Evolutionary conservation across 805 yeast genomes (phyloP), one percentile per base, ranked within the genome.

Genomic region (Babjeviella inositovora): DNA sequence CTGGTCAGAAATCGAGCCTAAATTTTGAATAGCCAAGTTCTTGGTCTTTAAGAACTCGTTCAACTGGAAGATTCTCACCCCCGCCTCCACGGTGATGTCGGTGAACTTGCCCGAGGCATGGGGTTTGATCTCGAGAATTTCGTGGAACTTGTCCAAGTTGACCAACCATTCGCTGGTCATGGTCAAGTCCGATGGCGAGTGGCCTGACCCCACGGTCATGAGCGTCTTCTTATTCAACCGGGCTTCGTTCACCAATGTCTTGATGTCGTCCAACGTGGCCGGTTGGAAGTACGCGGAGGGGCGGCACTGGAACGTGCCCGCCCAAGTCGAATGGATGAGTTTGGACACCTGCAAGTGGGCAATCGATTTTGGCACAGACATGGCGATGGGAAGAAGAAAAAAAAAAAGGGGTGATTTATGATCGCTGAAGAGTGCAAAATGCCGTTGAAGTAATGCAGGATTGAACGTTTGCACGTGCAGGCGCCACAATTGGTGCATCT

Each of bases 21-120:
- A 54, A 38, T 79, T 87, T 47, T 87, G 97, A 28, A 87, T 55
- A 5, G 94, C 92, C 28, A 81, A 62, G 1, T 76, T 74, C 31
- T 65, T 59, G 8, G 53, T 31, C 13, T 68, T 73, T 30, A 87
- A 56, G 29, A 57, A 57, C 7, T 70, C 70, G 44, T 79, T 82
- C 40, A 87, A 50, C 41, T 80, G 75, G 39, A 57, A 72, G 8
- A 87, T 52, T 30, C 95, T 58, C 26, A 80, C 60, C 14, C 98
- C 98, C 0, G 95, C 93, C 45, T 87, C 93, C n/a, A 84, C 94
- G 0, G 90, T 76, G 25, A 87, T 70, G 47, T 87, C 97, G 6
- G 92, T 77, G 43, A 57, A 87, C 30, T 69, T 59, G 7, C 72
- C 71, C n/a, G 70, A 64, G 12, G 42, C 47, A 26, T 66, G 57